Conservation (phyloP, 192 early-diverging fungal species). For the Rhizoclosmatium globosum region DNA sequence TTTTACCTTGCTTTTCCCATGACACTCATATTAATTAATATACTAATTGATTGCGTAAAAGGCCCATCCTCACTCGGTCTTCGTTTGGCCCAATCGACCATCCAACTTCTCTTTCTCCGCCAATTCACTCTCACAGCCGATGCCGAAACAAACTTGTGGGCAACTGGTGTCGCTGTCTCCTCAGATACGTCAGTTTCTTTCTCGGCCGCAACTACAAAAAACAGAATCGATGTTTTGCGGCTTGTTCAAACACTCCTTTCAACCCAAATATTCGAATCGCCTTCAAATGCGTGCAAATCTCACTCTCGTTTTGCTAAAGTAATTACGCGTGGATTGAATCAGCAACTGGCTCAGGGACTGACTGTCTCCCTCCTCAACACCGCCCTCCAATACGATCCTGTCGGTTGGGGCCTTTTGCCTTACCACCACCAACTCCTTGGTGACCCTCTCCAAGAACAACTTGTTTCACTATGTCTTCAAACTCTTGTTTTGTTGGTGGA, state of each 20-base stretch:
- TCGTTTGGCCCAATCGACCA: constrained; percentile 28
- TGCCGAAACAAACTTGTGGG: constrained; percentile 51
- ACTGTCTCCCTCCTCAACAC: constrained; percentile 91
- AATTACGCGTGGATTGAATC: constrained; percentile 34
- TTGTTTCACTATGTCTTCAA: constrained; percentile 78
- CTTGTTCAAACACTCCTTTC: constrained; percentile 82
- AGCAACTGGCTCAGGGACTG: constrained; percentile 40
- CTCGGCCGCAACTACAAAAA: constrained; percentile 71
- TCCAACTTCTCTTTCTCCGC: constrained; percentile 51
- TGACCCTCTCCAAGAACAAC: constrained; percentile 71
- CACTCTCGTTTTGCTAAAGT: constrained; percentile 67
- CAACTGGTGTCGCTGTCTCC: constrained; percentile 53
- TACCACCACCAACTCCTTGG: constrained; percentile 79
- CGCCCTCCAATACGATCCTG: constrained; percentile 78
- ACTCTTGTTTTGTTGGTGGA: constrained; percentile 75
- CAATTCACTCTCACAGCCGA: constrained; percentile 54
- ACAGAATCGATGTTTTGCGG: constrained; percentile 81
- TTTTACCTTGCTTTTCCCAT: background rate
- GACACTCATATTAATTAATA: background rate
- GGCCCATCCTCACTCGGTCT: constrained; percentile 1
- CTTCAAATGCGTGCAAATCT: constrained; percentile 53
- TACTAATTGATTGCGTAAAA: constrained; percentile 9
- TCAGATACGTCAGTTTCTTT: too few relatives aligned
- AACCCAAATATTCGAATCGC: constrained; percentile 71
- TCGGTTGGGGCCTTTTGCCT: constrained; percentile 83